phyloP scores from a whole-genome alignment of 2,329 filamentous ascomycete species.

The Cercospora zeina region DNA sequence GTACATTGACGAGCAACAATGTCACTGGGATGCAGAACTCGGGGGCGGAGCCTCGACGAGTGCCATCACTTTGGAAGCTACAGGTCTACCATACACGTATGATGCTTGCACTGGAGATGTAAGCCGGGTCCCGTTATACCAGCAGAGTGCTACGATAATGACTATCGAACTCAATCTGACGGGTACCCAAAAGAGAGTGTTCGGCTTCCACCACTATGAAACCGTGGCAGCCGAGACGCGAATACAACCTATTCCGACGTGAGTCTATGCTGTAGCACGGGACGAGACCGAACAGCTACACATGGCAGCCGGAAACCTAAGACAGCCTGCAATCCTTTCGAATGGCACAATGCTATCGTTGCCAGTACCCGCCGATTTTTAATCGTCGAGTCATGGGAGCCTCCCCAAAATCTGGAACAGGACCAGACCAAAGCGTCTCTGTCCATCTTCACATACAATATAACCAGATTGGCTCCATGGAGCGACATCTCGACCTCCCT shows the following conservation, averaged over 20 bases:
- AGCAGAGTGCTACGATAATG: constrained; percentile 33
- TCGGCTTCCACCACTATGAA: constrained; percentile 41
- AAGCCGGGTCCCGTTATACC: constrained; percentile 41
- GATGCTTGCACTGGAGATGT: constrained; percentile 49
- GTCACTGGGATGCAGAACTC: constrained; percentile 24
- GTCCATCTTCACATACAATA: constrained; percentile 39
- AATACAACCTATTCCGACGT: constrained; percentile 15
- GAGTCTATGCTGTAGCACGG: constrained; percentile 15
- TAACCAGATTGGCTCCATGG: constrained; percentile 42
- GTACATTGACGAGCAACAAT: constrained; percentile 27
- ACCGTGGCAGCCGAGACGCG: not conserved
- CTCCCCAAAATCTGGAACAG: constrained; percentile 39
- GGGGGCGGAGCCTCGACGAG: constrained; percentile 31
- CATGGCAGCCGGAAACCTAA: constrained; percentile 16
- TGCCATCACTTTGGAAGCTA: constrained; percentile 37
- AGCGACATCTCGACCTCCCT: constrained; percentile 36
- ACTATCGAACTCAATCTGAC: constrained; percentile 43
- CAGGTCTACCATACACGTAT: constrained; percentile 42
- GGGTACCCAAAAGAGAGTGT: constrained; percentile 45
- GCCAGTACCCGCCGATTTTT: constrained; percentile 31
- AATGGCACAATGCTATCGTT: constrained; percentile 28
- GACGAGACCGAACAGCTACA: not conserved
- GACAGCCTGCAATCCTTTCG: constrained; percentile 20
- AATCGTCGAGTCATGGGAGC: constrained; percentile 44
- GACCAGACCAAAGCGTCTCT: constrained; percentile 23